Evolutionary conservation across 768 basidiomycete genomes (phyloP).

Genomic region (Trametes cubensis): DNA sequence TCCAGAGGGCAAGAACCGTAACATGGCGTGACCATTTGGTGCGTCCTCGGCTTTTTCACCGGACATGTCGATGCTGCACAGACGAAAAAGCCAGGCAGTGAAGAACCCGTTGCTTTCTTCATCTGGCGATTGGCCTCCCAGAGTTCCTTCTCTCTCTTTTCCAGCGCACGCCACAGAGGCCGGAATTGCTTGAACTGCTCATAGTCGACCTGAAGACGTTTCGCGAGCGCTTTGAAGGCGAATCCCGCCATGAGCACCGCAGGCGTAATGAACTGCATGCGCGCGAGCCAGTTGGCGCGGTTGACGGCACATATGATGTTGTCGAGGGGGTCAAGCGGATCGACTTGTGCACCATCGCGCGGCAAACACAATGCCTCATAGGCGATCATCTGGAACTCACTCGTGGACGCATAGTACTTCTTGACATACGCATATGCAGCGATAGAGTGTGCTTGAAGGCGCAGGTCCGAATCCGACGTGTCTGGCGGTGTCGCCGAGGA

Average conservation of each 20-base stretch:
- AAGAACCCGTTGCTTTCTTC: neutral
- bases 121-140: neutral
- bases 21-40: neutral
- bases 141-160: neutral
- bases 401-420: neutral
- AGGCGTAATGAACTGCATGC: conserved; percentile 1
- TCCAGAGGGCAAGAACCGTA: neutral
- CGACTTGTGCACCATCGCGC: neutral
- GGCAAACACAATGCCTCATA: neutral
- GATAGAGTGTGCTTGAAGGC: neutral
- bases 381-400: neutral
- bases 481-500: neutral
- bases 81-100: neutral
- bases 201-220: neutral
- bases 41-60: too few species aligned
- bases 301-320: neutral
- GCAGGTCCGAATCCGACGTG: neutral
- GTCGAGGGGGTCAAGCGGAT: neutral
- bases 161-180: conserved; percentile 6
- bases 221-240: conserved; percentile 1
- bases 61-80: neutral
- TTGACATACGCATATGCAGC: neutral
- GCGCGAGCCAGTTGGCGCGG: neutral
- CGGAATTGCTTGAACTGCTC: neutral
- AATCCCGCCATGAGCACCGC: conserved; percentile 6